Conservation (phyloP, 495 filamentous ascomycete genomes). For the Neurospora sp. region DNA sequence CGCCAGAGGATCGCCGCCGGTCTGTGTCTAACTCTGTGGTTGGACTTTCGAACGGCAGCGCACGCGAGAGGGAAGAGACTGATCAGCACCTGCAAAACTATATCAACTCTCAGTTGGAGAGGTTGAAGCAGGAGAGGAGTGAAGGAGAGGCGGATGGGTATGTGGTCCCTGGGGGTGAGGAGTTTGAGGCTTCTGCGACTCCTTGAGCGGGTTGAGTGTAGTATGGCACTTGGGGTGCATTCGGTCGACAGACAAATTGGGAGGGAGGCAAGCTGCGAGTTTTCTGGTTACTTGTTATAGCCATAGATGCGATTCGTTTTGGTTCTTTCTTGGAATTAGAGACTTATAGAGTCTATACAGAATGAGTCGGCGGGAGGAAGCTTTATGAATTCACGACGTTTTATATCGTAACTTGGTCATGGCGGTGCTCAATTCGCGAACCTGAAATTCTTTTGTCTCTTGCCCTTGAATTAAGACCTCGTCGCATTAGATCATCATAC, state of each 20-base stretch:
- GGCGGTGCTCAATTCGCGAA: neutral
- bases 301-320: neutral
- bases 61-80: constrained; percentile 36
- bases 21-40: constrained; percentile 15
- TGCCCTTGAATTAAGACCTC: neutral
- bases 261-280: neutral
- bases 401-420: neutral
- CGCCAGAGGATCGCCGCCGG: constrained; percentile 22
- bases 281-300: neutral
- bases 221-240: neutral
- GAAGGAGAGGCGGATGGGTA: constrained; percentile 15
- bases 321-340: neutral
- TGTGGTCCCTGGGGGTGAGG: constrained; percentile 26
- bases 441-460: neutral
- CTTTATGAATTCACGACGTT: neutral
- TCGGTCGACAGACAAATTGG: neutral
- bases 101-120: constrained; percentile 58
- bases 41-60: neutral
- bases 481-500: neutral
- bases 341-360: neutral
- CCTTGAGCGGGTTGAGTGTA: neutral
- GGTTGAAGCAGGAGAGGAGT: constrained; percentile 36
- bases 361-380: neutral
- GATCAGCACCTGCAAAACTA: constrained; percentile 61
- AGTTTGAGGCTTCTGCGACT: constrained; percentile 40